Conservation (phyloP, 176 grass and related monocot species). For the Alloteropsis semialata region DNA sequence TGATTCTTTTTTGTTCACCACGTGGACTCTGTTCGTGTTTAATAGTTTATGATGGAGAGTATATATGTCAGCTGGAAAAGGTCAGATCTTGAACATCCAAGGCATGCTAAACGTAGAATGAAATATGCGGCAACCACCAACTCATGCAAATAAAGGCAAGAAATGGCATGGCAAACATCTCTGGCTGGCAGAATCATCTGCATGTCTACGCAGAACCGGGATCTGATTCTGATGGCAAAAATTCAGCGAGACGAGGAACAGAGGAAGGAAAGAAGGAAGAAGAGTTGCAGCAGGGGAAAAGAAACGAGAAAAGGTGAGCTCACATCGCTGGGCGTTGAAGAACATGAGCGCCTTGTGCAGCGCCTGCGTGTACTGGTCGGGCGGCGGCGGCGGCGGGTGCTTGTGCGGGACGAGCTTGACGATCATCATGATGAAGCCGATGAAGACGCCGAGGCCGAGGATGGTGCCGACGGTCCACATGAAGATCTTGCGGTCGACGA, state of each 20-base stretch:
- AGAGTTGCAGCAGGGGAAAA: too few relatives aligned
- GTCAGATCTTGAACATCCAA: conserved; percentile 23
- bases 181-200: not conserved
- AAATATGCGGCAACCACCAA: conserved; percentile 19
- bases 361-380: conserved; percentile 72
- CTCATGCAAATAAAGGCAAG: not conserved
- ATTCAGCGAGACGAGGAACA: not conserved
- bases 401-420: conserved; percentile 86
- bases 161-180: not conserved
- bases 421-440: conserved; percentile 86
- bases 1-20: not conserved
- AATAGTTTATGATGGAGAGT: not conserved
- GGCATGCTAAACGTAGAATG: conserved; percentile 17
- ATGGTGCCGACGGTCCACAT: conserved; percentile 79
- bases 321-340: conserved; percentile 95
- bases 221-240: conserved; percentile 30
- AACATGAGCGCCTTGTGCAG: conserved; percentile 97
- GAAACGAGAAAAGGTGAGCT: not conserved
- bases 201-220: conserved; percentile 30
- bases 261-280: not conserved
- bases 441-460: conserved; percentile 67
- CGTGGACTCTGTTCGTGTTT: conserved; percentile 9
- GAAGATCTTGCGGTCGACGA: conserved; percentile 85
- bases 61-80: conserved; percentile 6
- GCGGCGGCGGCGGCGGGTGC: conserved; percentile 49